These are phyloP conservation scores for Entomortierella beljakovae DNA, from an alignment of 192 early-diverging fungal species.

Conservation along the genomic window DNA sequence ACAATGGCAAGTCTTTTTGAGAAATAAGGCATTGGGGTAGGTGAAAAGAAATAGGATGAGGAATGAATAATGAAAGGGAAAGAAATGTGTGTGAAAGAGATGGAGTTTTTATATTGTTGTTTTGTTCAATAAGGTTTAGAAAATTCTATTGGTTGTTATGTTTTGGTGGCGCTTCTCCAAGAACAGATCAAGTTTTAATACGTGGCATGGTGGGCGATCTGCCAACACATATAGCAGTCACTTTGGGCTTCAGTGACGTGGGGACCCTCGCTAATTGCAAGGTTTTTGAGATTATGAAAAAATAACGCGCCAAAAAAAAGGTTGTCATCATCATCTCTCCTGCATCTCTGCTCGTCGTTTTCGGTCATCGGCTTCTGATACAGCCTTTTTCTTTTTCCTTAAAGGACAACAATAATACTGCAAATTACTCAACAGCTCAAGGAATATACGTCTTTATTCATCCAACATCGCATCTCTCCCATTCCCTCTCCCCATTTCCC, in stretches of 20 bases:
- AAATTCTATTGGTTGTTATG: neutral
- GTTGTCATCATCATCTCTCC: constrained; percentile 16
- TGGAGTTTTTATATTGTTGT: neutral
- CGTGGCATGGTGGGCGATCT: too few species aligned
- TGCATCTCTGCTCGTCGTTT: constrained; percentile 1
- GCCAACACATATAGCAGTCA: too few species aligned
- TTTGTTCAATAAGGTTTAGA: too few species aligned
- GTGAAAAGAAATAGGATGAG: neutral
- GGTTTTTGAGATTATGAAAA: neutral
- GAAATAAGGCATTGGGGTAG: constrained; percentile 28
- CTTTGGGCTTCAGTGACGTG: too few species aligned
- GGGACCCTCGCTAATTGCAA: too few species aligned
- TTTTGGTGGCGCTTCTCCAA: neutral
- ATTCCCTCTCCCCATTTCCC: neutral
- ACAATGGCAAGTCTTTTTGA: constrained; percentile 40
- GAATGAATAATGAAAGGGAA: neutral
- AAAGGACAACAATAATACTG: neutral
- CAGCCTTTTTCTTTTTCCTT: neutral
- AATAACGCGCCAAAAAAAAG: neutral
- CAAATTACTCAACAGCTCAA: neutral
- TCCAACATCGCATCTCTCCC: too few species aligned
- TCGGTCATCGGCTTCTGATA: neutral
- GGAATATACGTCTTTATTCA: neutral
- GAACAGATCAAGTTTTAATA: too few species aligned
- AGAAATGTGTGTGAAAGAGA: neutral